Conservation (phyloP, 306 rosid species). For the Trichosanthes truncata region DNA sequence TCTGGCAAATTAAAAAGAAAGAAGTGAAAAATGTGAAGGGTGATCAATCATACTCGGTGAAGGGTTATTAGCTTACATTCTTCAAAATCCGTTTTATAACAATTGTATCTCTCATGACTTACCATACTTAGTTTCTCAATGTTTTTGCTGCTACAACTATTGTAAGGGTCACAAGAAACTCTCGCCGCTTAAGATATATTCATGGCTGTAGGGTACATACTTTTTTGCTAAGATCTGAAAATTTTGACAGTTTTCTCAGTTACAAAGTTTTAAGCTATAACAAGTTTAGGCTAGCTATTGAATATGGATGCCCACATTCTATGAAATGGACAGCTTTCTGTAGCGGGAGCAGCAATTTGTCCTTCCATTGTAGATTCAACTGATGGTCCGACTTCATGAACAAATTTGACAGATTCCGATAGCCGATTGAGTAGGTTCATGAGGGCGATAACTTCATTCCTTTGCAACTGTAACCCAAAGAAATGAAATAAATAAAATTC, state of each 20-base stretch:
- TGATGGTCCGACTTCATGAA: constrained; percentile 58
- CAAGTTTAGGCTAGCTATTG: constrained; percentile 22
- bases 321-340: constrained; percentile 28
- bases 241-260: not conserved
- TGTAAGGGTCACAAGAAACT: not conserved
- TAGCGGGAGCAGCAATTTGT: constrained; percentile 22
- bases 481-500: not conserved
- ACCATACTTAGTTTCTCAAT: not conserved
- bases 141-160: not conserved
- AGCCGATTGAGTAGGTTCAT: constrained; percentile 83
- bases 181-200: not conserved
- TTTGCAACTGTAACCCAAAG: constrained; percentile 67
- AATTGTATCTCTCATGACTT: not conserved
- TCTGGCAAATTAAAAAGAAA: not conserved
- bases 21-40: not conserved
- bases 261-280: not conserved
- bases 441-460: constrained; percentile 91
- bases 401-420: constrained; percentile 66
- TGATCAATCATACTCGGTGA: not conserved
- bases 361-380: constrained; percentile 40
- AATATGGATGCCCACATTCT: constrained; percentile 35
- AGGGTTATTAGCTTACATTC: not conserved
- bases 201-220: not conserved
- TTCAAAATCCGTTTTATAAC: not conserved
- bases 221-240: not conserved